phyloP scores from a whole-genome alignment of 2,329 filamentous ascomycete genomes.

The Arthrobotrys sphaeroides region DNA sequence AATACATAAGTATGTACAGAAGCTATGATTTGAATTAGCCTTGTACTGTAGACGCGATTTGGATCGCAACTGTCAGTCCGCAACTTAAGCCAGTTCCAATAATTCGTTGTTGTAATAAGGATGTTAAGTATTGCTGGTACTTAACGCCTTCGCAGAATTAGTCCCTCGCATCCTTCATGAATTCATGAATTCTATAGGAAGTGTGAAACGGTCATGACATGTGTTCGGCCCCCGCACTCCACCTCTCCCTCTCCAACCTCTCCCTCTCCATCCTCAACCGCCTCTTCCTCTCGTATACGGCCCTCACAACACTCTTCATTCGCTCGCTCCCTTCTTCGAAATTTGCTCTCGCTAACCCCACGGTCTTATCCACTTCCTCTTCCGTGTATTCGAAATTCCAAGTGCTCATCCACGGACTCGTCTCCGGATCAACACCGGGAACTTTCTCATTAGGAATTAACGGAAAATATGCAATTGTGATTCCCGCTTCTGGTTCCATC shows the following conservation, averaged over 20 bases:
- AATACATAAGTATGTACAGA: too few relatives aligned
- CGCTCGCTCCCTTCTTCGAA: conserved; percentile 82
- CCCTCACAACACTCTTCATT: conserved; percentile 79
- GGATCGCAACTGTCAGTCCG: too few relatives aligned
- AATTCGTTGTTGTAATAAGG: too few relatives aligned
- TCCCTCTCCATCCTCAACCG: conserved; percentile 57
- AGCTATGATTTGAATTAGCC: too few relatives aligned
- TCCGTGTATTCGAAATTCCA: conserved; percentile 97
- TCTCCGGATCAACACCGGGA: conserved; percentile 81
- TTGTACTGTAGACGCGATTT: too few relatives aligned
- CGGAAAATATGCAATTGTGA: conserved; percentile 89
- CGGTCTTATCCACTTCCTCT: conserved; percentile 85
- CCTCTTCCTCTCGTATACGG: conserved; percentile 93
- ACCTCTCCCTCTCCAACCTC: conserved; percentile 1
- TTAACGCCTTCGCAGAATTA: too few relatives aligned
- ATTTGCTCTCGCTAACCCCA: conserved; percentile 83
- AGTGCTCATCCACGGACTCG: conserved; percentile 86
- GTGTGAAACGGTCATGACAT: conserved; percentile 35
- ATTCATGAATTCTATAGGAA: too few relatives aligned
- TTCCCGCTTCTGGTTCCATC: conserved; percentile 79
- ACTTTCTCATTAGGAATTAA: conserved; percentile 84
- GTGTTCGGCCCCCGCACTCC: conserved; percentile 28
- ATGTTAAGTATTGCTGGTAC: too few relatives aligned
- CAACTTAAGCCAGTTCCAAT: too few relatives aligned
- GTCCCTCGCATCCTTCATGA: too few relatives aligned